phyloP scores from a whole-genome alignment of 768 basidiomycete species.

The Dacryopinax primogenitus region DNA sequence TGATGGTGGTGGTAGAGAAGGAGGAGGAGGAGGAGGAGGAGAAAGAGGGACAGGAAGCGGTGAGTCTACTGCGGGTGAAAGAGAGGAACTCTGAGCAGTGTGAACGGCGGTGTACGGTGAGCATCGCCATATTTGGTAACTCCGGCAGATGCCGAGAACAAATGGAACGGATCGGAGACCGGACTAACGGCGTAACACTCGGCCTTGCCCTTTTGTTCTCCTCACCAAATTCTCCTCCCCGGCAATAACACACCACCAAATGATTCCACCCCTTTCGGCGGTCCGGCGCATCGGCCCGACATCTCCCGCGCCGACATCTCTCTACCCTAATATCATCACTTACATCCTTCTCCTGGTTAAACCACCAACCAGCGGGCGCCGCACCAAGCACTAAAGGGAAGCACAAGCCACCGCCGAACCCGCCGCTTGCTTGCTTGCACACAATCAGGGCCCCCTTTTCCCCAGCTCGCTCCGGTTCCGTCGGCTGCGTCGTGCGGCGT shows the following conservation, averaged over 20 bases:
- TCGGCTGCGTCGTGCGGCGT: too few relatives aligned
- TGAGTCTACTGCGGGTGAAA: too few relatives aligned
- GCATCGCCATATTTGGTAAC: too few relatives aligned
- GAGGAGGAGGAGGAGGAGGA: too few relatives aligned
- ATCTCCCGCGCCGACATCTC: background rate
- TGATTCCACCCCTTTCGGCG: background rate
- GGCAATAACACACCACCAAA: background rate
- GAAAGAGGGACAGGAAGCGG: too few relatives aligned
- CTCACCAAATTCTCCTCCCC: background rate
- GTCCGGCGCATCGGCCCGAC: background rate
- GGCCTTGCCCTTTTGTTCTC: background rate
- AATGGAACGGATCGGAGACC: background rate
- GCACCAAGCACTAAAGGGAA: background rate
- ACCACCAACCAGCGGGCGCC: background rate
- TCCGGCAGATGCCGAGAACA: conserved; percentile 6
- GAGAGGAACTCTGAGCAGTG: background rate
- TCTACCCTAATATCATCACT: background rate
- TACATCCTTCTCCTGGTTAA: background rate
- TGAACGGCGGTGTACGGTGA: background rate
- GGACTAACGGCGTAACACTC: background rate
- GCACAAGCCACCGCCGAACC: too few relatives aligned
- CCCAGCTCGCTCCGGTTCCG: too few relatives aligned
- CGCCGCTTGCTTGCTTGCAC: too few relatives aligned
- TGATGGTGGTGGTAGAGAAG: too few relatives aligned
- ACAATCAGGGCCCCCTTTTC: too few relatives aligned